Conservation (phyloP, 495 filamentous ascomycete species). For the Xylaria scruposa region DNA sequence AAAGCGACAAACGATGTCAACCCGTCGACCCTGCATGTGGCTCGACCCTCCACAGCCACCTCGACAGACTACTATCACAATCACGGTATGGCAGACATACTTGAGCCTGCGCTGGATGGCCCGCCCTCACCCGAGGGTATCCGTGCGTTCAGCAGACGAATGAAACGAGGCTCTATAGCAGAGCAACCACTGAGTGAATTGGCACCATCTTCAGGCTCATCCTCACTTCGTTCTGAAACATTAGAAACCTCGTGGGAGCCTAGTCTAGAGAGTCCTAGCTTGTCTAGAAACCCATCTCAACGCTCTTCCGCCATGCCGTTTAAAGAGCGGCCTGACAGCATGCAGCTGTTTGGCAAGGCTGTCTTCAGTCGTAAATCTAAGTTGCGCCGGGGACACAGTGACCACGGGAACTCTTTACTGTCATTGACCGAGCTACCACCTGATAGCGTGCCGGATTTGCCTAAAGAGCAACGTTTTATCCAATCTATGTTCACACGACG, state of each 20-base stretch:
- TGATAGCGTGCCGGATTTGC: conserved; percentile 36
- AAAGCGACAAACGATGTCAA: conserved; percentile 21
- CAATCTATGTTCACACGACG: conserved; percentile 52
- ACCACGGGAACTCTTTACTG: conserved; percentile 51
- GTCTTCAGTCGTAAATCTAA: conserved; percentile 55
- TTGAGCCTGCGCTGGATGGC: conserved; percentile 59
- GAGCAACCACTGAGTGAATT: conserved; percentile 54
- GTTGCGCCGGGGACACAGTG: conserved; percentile 50
- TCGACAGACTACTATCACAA: conserved; percentile 33
- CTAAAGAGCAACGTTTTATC: conserved; percentile 49
- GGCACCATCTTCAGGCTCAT: conserved; percentile 56
- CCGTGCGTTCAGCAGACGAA: conserved; percentile 57
- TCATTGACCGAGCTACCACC: conserved; percentile 39
- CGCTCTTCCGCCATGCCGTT: conserved; percentile 54
- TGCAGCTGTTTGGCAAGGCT: conserved; percentile 61
- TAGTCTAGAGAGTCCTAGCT: conserved; percentile 44
- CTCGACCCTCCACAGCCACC: conserved; percentile 28
- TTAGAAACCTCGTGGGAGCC: conserved; percentile 55
- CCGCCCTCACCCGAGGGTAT: conserved; percentile 62
- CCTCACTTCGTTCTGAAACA: conserved; percentile 50
- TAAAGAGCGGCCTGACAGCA: conserved; percentile 58
- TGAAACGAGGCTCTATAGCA: conserved; percentile 53
- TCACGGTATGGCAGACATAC: conserved; percentile 41
- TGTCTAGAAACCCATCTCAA: conserved; percentile 59
- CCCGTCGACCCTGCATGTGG: conserved; percentile 25